Base-by-base conservation (phyloP, 2,329 filamentous ascomycete species). In the Davidsoniella neocaledoniae region DNA sequence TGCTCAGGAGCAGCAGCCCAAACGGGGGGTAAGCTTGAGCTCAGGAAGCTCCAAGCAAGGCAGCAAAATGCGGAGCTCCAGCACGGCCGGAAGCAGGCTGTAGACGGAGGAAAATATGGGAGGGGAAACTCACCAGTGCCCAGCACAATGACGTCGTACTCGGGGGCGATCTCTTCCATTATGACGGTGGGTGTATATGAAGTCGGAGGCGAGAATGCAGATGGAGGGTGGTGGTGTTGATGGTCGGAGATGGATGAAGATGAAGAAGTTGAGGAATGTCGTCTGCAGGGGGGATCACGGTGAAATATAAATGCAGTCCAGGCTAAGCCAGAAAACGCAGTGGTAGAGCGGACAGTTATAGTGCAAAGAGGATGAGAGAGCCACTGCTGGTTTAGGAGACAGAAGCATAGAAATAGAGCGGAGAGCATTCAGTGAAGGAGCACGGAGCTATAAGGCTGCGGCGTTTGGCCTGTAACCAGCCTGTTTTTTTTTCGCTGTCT, bases 131-230 rank as follows among this genome's bases (percentile, higher is more conserved):
- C 74, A 94, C 87, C 88, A 66, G 91, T 98, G 76, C 91, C 91
- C 66, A 98, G 79, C 65, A 98, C 91, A 65, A 98, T 80, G 68
- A 95, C 86, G 77, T 98, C 91, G 77, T 98, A 98, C 70, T 95
- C 88, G 64, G 86, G 85, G 59, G 88, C 86, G 64, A 98, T 94
- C 70, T 96, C 91, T 65, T 96, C 91, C 91, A 96, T 96, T 69
- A 55, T 76, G 62, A 55, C 54, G 38, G 46, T 55, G 43, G 52
- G 8, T 48, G 29, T 54, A 48, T 50, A 57, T 43, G 43, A 41
- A 43, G 53, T 51, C 39, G 49, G 40, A 53, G 56, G 58, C 59
- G 55, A 55, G 56, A 56, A 57, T 55, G 57, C 53, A 57, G 57
- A 55, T 58, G 57, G 58, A 57, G 57, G 58, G 56, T 57, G 61